phyloP scores from a whole-genome alignment of 2,329 filamentous ascomycete genomes.

The Eutypella sp. region DNA sequence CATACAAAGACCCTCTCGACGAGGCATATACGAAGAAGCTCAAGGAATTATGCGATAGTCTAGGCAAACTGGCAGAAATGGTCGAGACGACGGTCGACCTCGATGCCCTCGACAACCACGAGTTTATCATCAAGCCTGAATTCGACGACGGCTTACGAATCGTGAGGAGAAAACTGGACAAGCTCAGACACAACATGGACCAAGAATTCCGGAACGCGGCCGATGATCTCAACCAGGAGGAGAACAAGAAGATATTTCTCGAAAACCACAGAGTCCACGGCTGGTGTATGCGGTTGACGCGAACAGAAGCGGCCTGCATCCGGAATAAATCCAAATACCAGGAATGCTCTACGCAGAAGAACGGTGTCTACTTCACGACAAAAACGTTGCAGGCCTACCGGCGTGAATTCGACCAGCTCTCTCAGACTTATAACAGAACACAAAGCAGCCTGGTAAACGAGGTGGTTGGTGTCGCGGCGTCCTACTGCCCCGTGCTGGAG shows the following conservation, averaged over 20 bases:
- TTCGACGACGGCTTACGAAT: conserved; percentile 85
- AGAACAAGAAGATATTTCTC: conserved; percentile 97
- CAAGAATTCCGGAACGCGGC: conserved; percentile 73
- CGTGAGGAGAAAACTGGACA: conserved; percentile 90
- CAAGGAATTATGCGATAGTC: conserved; percentile 66
- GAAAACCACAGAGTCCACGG: conserved; percentile 95
- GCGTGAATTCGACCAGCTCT: conserved; percentile 89
- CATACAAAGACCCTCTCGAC: conserved; percentile 83
- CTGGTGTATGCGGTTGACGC: conserved; percentile 91
- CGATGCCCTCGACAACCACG: conserved; percentile 90
- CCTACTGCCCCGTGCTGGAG: conserved; percentile 90
- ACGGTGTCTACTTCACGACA: conserved; percentile 97
- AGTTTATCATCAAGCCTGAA: conserved; percentile 98
- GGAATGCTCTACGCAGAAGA: conserved; percentile 97
- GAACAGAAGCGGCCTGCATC: conserved; percentile 87
- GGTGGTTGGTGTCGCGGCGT: conserved; percentile 88
- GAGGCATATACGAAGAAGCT: conserved; percentile 82
- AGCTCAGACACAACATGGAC: conserved; percentile 75
- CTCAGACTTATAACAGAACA: conserved; percentile 90
- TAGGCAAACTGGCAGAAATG: conserved; percentile 91
- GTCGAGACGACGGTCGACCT: conserved; percentile 97
- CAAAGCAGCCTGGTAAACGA: conserved; percentile 88
- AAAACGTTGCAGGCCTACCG: conserved; percentile 72
- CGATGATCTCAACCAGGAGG: conserved; percentile 79
- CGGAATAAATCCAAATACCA: conserved; percentile 86